A percentile compares a stretch with the other conserved stretches of the same genome.
Conservation (phyloP, 108 stramenopile genomes). For the Cyclotella atomus region DNA sequence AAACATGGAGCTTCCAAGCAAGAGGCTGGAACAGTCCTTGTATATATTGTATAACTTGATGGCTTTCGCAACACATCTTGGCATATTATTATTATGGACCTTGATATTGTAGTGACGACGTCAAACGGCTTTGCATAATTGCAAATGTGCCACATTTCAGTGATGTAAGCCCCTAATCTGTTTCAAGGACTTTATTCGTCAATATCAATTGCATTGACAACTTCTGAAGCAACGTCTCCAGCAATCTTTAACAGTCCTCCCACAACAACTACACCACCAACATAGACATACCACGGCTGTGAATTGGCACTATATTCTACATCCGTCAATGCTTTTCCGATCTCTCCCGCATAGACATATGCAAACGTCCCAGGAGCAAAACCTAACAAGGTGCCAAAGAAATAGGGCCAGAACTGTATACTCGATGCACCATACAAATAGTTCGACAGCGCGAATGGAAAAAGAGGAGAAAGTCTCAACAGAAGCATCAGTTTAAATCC, state of each 20-base stretch:
- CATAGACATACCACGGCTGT: conserved; percentile 80
- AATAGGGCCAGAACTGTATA: conserved; percentile 71
- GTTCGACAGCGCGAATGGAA: conserved; percentile 91
- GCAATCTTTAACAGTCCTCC: conserved; percentile 60
- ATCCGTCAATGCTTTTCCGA: conserved; percentile 67
- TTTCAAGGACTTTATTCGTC: conserved; percentile 27
- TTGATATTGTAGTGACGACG: too few species aligned
- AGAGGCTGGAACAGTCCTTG: too few species aligned
- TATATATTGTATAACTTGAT: too few species aligned
- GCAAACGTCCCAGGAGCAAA: conserved; percentile 84
- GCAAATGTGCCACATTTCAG: too few species aligned
- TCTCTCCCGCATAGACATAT: conserved; percentile 76
- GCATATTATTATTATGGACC: too few species aligned
- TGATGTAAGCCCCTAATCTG: too few species aligned
- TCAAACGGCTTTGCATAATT: too few species aligned
- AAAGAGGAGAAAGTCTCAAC: conserved; percentile 83
- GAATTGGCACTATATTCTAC: conserved; percentile 38
- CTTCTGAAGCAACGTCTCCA: conserved; percentile 65
- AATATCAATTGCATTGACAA: conserved; percentile 69
- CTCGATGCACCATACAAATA: conserved; percentile 90
- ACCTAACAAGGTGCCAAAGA: conserved; percentile 76
- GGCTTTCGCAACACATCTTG: too few species aligned
- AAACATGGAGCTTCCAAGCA: too few species aligned
- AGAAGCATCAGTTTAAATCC: conserved; percentile 92
- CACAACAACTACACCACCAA: conserved; percentile 57